A percentile compares a stretch with the other conserved stretches of the same genome.
Evolutionary conservation across 2,329 filamentous ascomycete species (phyloP).

Genomic region (Ophiostoma tasmaniense): DNA sequence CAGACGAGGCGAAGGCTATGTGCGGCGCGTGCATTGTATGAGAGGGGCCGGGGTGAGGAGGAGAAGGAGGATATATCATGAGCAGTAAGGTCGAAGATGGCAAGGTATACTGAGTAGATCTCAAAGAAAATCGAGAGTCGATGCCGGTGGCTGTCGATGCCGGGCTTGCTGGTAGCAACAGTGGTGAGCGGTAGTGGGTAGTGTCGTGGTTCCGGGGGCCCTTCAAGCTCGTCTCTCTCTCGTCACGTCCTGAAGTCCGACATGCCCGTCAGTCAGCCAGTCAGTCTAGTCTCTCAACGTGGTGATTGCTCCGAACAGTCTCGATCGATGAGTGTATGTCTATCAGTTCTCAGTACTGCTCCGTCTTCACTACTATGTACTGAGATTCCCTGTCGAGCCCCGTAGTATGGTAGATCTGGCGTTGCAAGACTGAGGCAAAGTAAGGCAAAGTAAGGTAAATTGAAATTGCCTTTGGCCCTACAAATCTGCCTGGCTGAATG

Average conservation of each 20-base stretch:
- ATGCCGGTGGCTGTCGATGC: background rate
- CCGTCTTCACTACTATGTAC: background rate
- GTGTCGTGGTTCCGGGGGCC: background rate
- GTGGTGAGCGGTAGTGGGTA: background rate
- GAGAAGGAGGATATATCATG: background rate
- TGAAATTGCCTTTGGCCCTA: slow-evolving; percentile 1
- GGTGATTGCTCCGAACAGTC: background rate
- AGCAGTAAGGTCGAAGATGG: background rate
- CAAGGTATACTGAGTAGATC: background rate
- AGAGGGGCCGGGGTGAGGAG: background rate
- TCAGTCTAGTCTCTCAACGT: background rate
- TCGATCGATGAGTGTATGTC: background rate
- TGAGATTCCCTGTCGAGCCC: slow-evolving; percentile 3
- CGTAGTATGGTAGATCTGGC: slow-evolving; percentile 6
- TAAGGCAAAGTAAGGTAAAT: background rate
- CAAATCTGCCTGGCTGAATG: background rate
- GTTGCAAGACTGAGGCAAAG: slow-evolving; percentile 4
- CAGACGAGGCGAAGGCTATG: slow-evolving; percentile 15
- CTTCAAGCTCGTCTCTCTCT: background rate
- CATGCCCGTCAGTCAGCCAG: background rate
- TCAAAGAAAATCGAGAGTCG: background rate
- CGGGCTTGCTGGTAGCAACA: background rate
- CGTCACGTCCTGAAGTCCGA: background rate
- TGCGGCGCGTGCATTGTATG: slow-evolving; percentile 19
- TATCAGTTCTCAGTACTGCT: background rate